These are phyloP conservation scores for Schizonepeta tenuifolia DNA, from an alignment of 257 asterid species.

Conservation along the genomic window DNA sequence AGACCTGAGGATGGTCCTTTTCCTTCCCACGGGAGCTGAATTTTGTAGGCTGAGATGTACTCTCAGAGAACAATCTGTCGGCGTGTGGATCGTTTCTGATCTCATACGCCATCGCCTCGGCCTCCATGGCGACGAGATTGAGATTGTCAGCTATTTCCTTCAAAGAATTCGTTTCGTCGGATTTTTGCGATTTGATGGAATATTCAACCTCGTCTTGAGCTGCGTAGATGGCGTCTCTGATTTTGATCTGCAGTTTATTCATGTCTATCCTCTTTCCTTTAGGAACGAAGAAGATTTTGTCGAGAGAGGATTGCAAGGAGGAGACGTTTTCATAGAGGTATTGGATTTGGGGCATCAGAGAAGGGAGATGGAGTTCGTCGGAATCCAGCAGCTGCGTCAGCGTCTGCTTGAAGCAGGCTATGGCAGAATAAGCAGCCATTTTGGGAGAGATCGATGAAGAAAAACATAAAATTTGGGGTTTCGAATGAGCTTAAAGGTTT, in stretches of 20 bases:
- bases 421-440: constrained; percentile 25
- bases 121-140: not conserved
- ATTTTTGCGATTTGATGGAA: not conserved
- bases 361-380: not conserved
- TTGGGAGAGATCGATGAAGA: not conserved
- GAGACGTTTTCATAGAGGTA: not conserved
- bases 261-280: not conserved
- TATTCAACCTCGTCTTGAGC: constrained; percentile 18
- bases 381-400: constrained; percentile 17
- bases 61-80: not conserved
- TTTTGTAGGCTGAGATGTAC: too few relatives aligned
- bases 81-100: not conserved
- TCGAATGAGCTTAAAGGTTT: not conserved
- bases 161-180: not conserved
- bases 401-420: constrained; percentile 10
- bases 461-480: too few relatives aligned
- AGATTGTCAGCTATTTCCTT: not conserved
- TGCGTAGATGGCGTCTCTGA: constrained; percentile 20
- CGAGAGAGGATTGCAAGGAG: constrained; percentile 2
- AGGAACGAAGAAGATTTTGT: constrained; percentile 9
- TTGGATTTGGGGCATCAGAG: not conserved
- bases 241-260: not conserved
- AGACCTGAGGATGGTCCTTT: too few relatives aligned
- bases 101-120: not conserved
- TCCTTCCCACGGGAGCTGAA: not conserved